phyloP scores from a whole-genome alignment of 2,329 filamentous ascomycete species.

The Neocatenulostroma microsporum region DNA sequence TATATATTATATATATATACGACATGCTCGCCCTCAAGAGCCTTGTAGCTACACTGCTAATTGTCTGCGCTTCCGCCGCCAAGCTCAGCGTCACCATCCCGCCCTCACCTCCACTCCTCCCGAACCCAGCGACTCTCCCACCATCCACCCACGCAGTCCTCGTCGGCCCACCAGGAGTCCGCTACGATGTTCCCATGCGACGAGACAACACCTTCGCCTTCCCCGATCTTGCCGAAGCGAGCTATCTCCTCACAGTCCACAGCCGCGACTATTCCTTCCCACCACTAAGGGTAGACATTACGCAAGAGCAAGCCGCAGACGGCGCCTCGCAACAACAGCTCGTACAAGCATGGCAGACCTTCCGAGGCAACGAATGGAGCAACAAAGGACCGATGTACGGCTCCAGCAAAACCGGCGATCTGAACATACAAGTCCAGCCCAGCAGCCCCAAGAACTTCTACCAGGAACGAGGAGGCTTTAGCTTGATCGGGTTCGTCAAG shows the following conservation, averaged over 20 bases:
- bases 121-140: constrained; percentile 42
- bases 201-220: constrained; percentile 67
- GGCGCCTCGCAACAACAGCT: constrained; percentile 37
- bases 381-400: constrained; percentile 64
- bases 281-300: constrained; percentile 71
- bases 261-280: constrained; percentile 66
- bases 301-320: constrained; percentile 28
- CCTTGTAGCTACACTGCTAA: no score
- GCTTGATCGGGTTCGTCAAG: constrained; percentile 69
- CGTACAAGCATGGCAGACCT: constrained; percentile 72
- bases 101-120: constrained; percentile 31
- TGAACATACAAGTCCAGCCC: constrained; percentile 55
- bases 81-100: constrained; percentile 48
- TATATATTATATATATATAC: no score
- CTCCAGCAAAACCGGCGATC: constrained; percentile 34
- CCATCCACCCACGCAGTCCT: constrained; percentile 59
- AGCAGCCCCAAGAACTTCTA: constrained; percentile 66
- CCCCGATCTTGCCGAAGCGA: constrained; percentile 59
- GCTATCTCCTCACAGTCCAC: constrained; percentile 77
- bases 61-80: constrained; percentile 31
- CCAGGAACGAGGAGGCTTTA: constrained; percentile 59
- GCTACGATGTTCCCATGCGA: constrained; percentile 56
- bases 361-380: constrained; percentile 79
- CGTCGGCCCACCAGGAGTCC: constrained; percentile 33
- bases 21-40: no score